A percentile compares a stretch with the other conserved stretches of the same genome.
Conservation (phyloP, 1,284 basidiomycete species). For the Papiliotrema fonsecae region DNA sequence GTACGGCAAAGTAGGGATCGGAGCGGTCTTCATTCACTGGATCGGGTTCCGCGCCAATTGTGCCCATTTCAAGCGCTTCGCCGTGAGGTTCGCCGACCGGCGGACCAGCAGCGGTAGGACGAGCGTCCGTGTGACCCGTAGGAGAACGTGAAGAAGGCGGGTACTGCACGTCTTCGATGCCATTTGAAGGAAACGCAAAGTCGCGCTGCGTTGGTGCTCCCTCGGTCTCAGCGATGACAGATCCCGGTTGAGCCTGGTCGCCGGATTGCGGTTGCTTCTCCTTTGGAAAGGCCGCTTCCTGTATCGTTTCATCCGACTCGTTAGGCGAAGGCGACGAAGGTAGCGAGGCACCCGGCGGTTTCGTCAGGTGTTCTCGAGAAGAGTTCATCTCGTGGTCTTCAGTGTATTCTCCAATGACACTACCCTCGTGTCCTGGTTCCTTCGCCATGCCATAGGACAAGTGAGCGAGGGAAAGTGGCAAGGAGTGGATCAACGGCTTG, state of each 20-base stretch:
- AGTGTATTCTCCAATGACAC: conserved; percentile 24
- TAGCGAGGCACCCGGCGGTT: not conserved
- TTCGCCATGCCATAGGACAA: conserved; percentile 54
- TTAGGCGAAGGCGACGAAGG: not conserved
- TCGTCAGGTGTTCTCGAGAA: conserved; percentile 18
- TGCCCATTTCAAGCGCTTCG: conserved; percentile 4
- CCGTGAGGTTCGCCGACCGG: conserved; percentile 2
- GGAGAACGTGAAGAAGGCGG: not conserved
- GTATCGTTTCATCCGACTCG: not conserved
- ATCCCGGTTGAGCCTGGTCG: no score
- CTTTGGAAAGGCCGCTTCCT: not conserved
- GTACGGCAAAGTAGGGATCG: conserved; percentile 36
- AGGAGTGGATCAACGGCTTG: conserved; percentile 54
- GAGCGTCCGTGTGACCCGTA: not conserved
- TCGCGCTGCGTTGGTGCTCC: conserved; percentile 9
- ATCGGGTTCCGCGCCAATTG: conserved; percentile 1
- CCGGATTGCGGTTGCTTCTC: not conserved
- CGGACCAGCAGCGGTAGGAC: conserved; percentile 1
- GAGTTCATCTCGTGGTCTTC: conserved; percentile 11
- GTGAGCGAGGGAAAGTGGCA: conserved; percentile 74
- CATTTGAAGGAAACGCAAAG: conserved; percentile 10
- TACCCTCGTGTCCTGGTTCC: conserved; percentile 27
- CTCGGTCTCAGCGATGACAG: conserved; percentile 6
- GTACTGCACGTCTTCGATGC: conserved; percentile 5
- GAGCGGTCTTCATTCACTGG: conserved; percentile 15